Conservation (phyloP, 73 alveolate genomes). For the Diophrys appendiculata region DNA sequence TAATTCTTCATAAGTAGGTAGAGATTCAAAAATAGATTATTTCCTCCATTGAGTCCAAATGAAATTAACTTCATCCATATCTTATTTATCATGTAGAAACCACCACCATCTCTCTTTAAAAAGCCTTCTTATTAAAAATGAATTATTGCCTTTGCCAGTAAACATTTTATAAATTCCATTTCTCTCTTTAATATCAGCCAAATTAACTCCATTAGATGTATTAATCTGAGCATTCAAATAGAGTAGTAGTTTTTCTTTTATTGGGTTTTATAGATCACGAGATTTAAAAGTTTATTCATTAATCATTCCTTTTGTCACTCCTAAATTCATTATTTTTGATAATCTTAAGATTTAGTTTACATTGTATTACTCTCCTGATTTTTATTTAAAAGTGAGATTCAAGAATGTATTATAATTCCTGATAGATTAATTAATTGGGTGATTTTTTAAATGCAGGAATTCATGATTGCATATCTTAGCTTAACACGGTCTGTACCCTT, state of each 20-base stretch:
- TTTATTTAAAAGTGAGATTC: constrained; percentile 18
- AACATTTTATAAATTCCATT: constrained; percentile 21
- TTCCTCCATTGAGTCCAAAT: constrained; percentile 69
- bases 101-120: constrained; percentile 62
- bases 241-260: constrained; percentile 40
- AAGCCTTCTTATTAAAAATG: constrained; percentile 25
- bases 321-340: not conserved
- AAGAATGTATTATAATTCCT: constrained; percentile 25
- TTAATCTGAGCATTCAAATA: constrained; percentile 2
- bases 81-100: constrained; percentile 33
- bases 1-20: constrained; percentile 14
- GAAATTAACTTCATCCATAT: constrained; percentile 53
- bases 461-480: constrained; percentile 7
- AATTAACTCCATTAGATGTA: constrained; percentile 17
- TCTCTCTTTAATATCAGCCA: not conserved
- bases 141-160: constrained; percentile 53
- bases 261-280: constrained; percentile 16
- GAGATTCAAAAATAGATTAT: constrained; percentile 34
- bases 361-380: not conserved
- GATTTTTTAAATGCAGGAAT: constrained; percentile 24
- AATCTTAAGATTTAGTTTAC: not conserved
- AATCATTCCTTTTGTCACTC: not conserved
- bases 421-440: constrained; percentile 15
- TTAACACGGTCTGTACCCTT: not conserved
- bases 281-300: constrained; percentile 22